A percentile compares a stretch with the other conserved stretches of the same genome.
Conservation (phyloP, 495 filamentous ascomycete species). For the Aspergillus coremiiformis region DNA sequence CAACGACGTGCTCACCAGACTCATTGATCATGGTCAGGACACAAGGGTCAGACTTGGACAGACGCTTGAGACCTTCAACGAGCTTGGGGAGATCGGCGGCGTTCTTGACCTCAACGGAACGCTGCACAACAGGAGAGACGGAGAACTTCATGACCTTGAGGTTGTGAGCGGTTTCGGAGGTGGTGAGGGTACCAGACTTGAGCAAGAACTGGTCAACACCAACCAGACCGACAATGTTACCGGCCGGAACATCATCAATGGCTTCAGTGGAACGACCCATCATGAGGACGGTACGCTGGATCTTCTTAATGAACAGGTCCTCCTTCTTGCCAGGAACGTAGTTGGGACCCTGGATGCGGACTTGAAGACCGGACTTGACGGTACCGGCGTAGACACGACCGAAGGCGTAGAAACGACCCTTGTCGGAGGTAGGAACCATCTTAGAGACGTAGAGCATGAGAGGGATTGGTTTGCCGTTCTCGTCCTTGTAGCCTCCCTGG, state of each 20-base stretch:
- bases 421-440: constrained; percentile 99
- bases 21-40: constrained; percentile 82
- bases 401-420: constrained; percentile 99
- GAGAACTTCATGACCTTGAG: constrained; percentile 99
- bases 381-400: constrained; percentile 99
- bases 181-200: constrained; percentile 99
- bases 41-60: constrained; percentile 99
- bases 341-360: constrained; percentile 99
- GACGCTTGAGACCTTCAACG: constrained; percentile 99
- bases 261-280: constrained; percentile 99
- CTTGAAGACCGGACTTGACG: constrained; percentile 94
- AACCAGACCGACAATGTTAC: constrained; percentile 98
- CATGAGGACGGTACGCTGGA: constrained; percentile 99
- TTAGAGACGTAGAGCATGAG: constrained; percentile 99
- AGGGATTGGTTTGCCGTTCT: constrained; percentile 47
- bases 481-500: constrained; percentile 67
- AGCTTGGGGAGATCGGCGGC: constrained; percentile 99
- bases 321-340: constrained; percentile 98
- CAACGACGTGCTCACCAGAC: constrained; percentile 97
- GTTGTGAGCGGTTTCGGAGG: constrained; percentile 96
- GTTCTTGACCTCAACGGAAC: constrained; percentile 99
- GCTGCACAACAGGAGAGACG: constrained; percentile 96
- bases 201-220: constrained; percentile 99
- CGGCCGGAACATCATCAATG: constrained; percentile 97
- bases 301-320: constrained; percentile 98